A percentile compares a stretch with the other conserved stretches of the same genome.
These are phyloP conservation scores for Cryptococcus wingfieldii DNA, from an alignment of 1,284 basidiomycete species.

Conservation along the genomic window DNA sequence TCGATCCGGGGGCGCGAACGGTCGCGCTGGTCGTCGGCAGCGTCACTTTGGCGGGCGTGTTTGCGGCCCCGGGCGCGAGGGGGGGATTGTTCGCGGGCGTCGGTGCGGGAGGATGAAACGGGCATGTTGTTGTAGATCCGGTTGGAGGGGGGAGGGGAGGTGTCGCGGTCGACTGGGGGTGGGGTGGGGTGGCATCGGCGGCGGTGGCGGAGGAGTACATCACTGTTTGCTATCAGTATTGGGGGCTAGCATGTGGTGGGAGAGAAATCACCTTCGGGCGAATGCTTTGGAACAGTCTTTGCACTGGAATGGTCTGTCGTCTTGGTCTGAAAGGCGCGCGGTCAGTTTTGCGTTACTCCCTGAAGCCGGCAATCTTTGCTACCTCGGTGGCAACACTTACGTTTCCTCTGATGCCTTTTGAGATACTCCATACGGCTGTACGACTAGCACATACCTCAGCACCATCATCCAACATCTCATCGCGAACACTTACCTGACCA, in stretches of 20 bases:
- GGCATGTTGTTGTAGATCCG: slow-evolving; percentile 39
- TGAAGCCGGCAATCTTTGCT: neutral
- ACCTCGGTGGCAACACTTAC: slow-evolving; percentile 24
- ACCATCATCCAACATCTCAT: neutral
- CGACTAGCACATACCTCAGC: slow-evolving; percentile 19
- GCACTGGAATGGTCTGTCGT: slow-evolving; percentile 48
- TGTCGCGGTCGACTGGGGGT: slow-evolving; percentile 37
- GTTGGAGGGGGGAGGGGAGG: slow-evolving; percentile 35
- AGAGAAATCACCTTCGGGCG: slow-evolving; percentile 40
- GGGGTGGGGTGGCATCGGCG: slow-evolving; percentile 48
- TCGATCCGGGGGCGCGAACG: slow-evolving; percentile 8
- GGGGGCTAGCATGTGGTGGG: neutral
- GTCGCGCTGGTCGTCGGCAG: slow-evolving; percentile 7
- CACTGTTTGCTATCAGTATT: slow-evolving; percentile 27
- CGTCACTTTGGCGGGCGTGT: slow-evolving; percentile 22
- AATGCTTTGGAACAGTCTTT: slow-evolving; percentile 49
- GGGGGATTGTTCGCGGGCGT: slow-evolving; percentile 36
- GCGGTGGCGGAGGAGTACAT: slow-evolving; percentile 49
- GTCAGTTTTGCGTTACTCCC: neutral
- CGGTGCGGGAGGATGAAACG: slow-evolving; percentile 40
- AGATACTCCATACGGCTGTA: slow-evolving; percentile 50
- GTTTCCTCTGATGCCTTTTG: slow-evolving; percentile 49
- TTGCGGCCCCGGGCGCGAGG: slow-evolving; percentile 21
- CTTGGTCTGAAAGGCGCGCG: slow-evolving; percentile 35
- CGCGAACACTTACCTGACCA: slow-evolving; percentile 37